phyloP scores from a whole-genome alignment of 495 filamentous ascomycete genomes.

The Penicillium bovifimosum region DNA sequence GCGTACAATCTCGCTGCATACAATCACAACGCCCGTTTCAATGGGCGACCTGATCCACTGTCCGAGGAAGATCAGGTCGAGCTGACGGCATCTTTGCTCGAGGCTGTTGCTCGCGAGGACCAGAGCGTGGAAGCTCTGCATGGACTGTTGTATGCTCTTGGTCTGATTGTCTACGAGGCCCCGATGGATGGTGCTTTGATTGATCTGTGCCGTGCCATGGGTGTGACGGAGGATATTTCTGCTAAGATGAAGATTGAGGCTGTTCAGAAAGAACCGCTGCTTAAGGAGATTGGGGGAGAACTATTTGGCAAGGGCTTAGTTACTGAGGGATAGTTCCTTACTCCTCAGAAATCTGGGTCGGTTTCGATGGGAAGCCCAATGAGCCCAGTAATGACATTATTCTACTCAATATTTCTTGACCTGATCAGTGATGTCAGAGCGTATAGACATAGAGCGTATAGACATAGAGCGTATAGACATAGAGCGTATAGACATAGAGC shows the following conservation, averaged over 20 bases:
- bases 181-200: slow-evolving; percentile 63
- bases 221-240: slow-evolving; percentile 54
- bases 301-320: slow-evolving; percentile 38
- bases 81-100: slow-evolving; percentile 67
- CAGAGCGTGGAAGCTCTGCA: slow-evolving; percentile 64
- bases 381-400: too few relatives aligned
- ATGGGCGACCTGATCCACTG: slow-evolving; percentile 53
- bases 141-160: slow-evolving; percentile 66
- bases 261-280: slow-evolving; percentile 50
- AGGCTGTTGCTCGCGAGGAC: slow-evolving; percentile 65
- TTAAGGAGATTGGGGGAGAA: slow-evolving; percentile 53
- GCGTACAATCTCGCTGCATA: slow-evolving; percentile 73
- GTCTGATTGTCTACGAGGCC: slow-evolving; percentile 65
- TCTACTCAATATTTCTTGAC: too few relatives aligned
- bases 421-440: too few relatives aligned
- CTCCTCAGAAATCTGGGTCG: too few relatives aligned
- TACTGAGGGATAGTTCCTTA: too few relatives aligned
- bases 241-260: slow-evolving; percentile 45
- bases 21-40: slow-evolving; percentile 59
- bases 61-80: slow-evolving; percentile 69
- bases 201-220: slow-evolving; percentile 69
- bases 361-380: too few relatives aligned
- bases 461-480: too few relatives aligned
- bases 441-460: too few relatives aligned
- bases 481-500: too few relatives aligned